These are phyloP conservation scores for Ceratobasidium sp. DNA, from an alignment of 1,284 basidiomycete species.

Conservation along the genomic window DNA sequence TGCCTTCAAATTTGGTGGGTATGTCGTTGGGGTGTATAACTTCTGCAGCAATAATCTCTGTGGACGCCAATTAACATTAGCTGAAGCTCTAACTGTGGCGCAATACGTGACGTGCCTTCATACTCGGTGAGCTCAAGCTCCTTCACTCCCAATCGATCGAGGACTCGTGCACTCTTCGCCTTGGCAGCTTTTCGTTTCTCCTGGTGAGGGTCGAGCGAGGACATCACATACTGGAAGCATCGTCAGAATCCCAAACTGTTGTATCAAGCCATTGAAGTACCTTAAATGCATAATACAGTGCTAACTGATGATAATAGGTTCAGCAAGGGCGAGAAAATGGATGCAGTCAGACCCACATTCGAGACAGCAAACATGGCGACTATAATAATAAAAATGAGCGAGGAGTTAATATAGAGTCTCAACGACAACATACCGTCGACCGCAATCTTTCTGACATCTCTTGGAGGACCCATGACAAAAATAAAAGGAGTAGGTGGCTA, in stretches of 20 bases:
- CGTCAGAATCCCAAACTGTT: neutral
- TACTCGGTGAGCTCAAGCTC: constrained; percentile 80
- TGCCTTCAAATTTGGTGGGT: constrained; percentile 74
- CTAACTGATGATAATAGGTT: constrained; percentile 55
- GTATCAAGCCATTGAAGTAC: neutral
- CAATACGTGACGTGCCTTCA: constrained; percentile 66
- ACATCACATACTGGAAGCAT: constrained; percentile 55
- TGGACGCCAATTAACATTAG: constrained; percentile 22
- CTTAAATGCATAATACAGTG: constrained; percentile 61
- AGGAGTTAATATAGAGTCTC: constrained; percentile 33
- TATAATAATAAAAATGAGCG: constrained; percentile 48
- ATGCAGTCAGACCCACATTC: constrained; percentile 60
- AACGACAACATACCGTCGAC: constrained; percentile 55
- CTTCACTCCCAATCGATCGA: constrained; percentile 77
- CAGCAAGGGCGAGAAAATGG: constrained; percentile 5
- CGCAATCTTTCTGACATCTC: constrained; percentile 56
- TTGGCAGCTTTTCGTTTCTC: constrained; percentile 56
- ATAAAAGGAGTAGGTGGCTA: constrained; percentile 25
- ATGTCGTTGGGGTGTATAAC: constrained; percentile 90
- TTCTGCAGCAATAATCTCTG: constrained; percentile 83
- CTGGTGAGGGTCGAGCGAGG: constrained; percentile 48
- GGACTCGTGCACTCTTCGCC: constrained; percentile 73
- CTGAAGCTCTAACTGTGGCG: neutral
- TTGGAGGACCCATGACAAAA: constrained; percentile 13
- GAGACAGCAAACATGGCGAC: constrained; percentile 71